Evolutionary conservation across 1,284 basidiomycete species (phyloP).

Genomic region (Leccinum solheimii): DNA sequence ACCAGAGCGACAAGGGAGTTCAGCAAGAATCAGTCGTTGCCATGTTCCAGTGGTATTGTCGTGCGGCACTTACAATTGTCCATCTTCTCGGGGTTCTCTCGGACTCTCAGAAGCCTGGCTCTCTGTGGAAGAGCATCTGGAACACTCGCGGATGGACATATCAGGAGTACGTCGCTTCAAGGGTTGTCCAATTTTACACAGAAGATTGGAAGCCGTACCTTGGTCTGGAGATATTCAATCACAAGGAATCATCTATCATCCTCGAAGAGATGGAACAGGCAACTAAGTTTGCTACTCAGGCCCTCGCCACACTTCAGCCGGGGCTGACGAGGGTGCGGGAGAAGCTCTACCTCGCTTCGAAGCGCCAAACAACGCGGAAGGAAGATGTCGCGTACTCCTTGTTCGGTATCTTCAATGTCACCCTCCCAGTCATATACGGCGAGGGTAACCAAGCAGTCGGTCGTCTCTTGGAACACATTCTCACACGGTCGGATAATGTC

Average conservation of each 20-base stretch:
- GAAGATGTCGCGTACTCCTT: background rate
- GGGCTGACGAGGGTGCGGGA: background rate
- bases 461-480: background rate
- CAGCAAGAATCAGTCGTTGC: background rate
- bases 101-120: background rate
- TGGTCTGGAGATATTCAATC: background rate
- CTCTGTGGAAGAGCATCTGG: background rate
- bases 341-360: background rate
- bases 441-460: background rate
- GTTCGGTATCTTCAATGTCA: background rate
- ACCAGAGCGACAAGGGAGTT: background rate
- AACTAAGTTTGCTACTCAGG: background rate
- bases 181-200: background rate
- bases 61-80: background rate
- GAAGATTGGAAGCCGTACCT: background rate
- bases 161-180: background rate
- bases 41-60: background rate
- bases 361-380: background rate
- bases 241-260: background rate
- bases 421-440: background rate
- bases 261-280: background rate
- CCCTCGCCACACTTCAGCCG: background rate
- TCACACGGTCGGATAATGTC: background rate
- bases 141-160: background rate
- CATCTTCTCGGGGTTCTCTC: background rate